Percentiles rank a stretch among this genome's conserved stretches.
Conservation (phyloP, 805 yeast genomes). For the Candida tallmaniae region DNA sequence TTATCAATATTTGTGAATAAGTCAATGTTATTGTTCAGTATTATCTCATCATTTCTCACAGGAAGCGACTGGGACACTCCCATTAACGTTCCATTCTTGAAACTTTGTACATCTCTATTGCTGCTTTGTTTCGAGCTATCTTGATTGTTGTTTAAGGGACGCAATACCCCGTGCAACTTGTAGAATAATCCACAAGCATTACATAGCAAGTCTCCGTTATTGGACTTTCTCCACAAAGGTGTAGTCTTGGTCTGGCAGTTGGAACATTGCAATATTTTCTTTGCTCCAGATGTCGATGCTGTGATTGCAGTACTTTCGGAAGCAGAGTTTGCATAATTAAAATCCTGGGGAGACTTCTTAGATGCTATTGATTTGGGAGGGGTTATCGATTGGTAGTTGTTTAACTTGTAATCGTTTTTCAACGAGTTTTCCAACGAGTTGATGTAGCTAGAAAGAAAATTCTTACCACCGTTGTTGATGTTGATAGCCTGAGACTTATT, state of each 20-base stretch:
- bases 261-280: conserved; percentile 30
- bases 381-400: conserved; percentile 10
- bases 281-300: conserved; percentile 3
- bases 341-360: conserved; percentile 10
- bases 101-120: not conserved
- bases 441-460: conserved; percentile 35
- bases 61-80: not conserved
- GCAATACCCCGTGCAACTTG: conserved; percentile 41
- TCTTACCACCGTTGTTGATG: conserved; percentile 7
- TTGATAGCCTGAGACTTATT: conserved; percentile 4
- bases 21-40: conserved; percentile 22
- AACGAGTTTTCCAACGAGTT: conserved; percentile 35
- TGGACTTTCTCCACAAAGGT: conserved; percentile 42
- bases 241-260: conserved; percentile 43
- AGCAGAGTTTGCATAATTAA: conserved; percentile 1
- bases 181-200: conserved; percentile 45
- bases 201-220: conserved; percentile 39
- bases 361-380: conserved; percentile 12
- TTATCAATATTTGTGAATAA: conserved; percentile 16
- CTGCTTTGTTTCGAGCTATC: not conserved
- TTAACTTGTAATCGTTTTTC: conserved; percentile 20
- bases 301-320: not conserved
- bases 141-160: conserved; percentile 28
- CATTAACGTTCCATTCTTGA: not conserved
- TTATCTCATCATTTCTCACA: conserved; percentile 14